Conservation (phyloP, 1,139 yeast species). For the Ashbya aceris region DNA sequence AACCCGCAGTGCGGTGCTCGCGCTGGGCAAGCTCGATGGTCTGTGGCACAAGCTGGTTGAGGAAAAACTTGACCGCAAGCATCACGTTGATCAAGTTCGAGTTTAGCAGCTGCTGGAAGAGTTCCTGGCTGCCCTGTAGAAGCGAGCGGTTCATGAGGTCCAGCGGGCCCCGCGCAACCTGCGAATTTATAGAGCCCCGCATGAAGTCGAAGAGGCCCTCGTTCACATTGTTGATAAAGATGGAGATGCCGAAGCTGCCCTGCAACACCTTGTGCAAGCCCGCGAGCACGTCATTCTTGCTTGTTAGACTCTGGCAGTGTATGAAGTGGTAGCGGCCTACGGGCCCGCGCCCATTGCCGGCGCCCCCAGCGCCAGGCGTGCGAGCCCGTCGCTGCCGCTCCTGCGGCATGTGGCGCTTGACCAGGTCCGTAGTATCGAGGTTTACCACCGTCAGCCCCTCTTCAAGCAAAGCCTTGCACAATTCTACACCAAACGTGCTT, state of each 20-base stretch:
- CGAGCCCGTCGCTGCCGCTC: not conserved
- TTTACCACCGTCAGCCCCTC: constrained; percentile 9
- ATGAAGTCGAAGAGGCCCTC: constrained; percentile 8
- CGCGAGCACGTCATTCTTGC: constrained; percentile 7
- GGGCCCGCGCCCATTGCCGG: not conserved
- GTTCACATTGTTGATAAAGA: constrained; percentile 20
- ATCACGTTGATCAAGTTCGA: constrained; percentile 19
- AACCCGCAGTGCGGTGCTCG: constrained; percentile 5
- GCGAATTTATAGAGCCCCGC: not conserved
- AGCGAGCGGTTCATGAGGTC: constrained; percentile 1
- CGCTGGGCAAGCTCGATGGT: constrained; percentile 4
- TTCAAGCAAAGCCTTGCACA: constrained; percentile 6
- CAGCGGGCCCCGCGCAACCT: not conserved
- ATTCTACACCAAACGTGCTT: constrained; percentile 10
- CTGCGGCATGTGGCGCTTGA: not conserved
- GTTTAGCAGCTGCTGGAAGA: constrained; percentile 9
- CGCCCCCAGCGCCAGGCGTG: not conserved
- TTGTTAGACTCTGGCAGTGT: constrained; percentile 11
- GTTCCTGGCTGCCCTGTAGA: constrained; percentile 5
- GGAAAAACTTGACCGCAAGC: constrained; percentile 17
- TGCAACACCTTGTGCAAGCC: constrained; percentile 8
- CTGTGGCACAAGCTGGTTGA: constrained; percentile 13
- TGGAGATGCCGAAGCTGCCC: constrained; percentile 7
- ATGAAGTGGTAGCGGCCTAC: constrained; percentile 10
- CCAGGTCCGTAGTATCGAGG: constrained; percentile 6